Evolutionary conservation across 148 eudicot species (phyloP).

Genomic region (Cornus controversa): DNA sequence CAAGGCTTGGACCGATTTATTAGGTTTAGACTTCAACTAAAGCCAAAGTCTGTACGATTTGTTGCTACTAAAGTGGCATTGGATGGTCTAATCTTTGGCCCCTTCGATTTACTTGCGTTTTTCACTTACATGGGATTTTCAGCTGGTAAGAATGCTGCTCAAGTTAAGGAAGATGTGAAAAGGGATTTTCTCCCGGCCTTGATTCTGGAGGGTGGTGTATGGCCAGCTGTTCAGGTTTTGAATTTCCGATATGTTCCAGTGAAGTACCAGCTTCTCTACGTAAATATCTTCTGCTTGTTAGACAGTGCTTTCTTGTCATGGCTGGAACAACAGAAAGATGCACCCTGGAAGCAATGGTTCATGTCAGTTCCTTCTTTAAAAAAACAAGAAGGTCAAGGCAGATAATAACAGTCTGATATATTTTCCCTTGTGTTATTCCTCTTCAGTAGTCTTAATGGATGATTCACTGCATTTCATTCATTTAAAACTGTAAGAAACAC

Average conservation of each 20-base stretch:
- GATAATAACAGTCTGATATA: background rate
- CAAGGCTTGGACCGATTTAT: slow-evolving; percentile 29
- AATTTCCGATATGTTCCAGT: slow-evolving; percentile 47
- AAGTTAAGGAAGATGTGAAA: slow-evolving; percentile 30
- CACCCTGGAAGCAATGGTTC: slow-evolving; percentile 37
- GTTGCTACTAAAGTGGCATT: slow-evolving; percentile 27
- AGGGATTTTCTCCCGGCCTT: slow-evolving; percentile 35
- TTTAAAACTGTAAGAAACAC: background rate
- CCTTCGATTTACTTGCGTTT: slow-evolving; percentile 23
- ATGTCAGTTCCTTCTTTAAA: background rate
- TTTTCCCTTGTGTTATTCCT: background rate
- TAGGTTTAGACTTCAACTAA: slow-evolving; percentile 15
- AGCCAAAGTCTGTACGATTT: slow-evolving; percentile 27
- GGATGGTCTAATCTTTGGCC: slow-evolving; percentile 22
- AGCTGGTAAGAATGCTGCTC: slow-evolving; percentile 19
- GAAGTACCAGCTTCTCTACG: slow-evolving; percentile 41
- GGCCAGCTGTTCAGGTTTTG: slow-evolving; percentile 35
- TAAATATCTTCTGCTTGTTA: slow-evolving; percentile 40
- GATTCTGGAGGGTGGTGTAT: slow-evolving; percentile 24
- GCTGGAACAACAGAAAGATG: slow-evolving; percentile 50
- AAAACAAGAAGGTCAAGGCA: slow-evolving; percentile 10
- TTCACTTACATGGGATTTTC: slow-evolving; percentile 32
- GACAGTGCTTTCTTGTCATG: slow-evolving; percentile 46
- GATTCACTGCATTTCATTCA: background rate
- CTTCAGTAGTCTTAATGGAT: background rate